Percentiles rank a stretch among this genome's conserved stretches.
phyloP scores from a whole-genome alignment of 2,329 filamentous ascomycete genomes.

The Emericellopsis atlantica region DNA sequence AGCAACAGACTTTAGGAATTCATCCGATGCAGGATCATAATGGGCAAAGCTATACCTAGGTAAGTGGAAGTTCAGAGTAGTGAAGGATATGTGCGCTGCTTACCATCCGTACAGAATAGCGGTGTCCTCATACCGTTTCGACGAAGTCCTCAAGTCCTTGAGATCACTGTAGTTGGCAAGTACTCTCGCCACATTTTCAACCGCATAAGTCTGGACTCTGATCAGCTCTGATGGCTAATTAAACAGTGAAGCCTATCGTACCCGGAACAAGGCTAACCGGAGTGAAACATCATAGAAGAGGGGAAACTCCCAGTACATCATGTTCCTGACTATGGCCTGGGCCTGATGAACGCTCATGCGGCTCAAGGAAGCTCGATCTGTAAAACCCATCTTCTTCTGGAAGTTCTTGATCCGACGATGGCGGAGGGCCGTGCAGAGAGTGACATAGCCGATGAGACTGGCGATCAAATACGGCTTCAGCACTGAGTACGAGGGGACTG shows the following conservation, averaged over 20 bases:
- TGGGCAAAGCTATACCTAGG: conserved; percentile 12
- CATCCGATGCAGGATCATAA: conserved; percentile 14
- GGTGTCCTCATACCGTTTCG: conserved; percentile 29
- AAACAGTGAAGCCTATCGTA: conserved; percentile 3
- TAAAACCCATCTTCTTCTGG: conserved; percentile 16
- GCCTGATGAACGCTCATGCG: conserved; percentile 30
- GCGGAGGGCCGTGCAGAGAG: conserved; percentile 21
- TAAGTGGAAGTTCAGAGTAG: background rate
- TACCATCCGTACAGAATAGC: conserved; percentile 22
- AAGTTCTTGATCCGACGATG: conserved; percentile 19
- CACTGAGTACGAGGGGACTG: background rate
- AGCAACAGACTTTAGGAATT: conserved; percentile 20
- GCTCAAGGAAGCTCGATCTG: conserved; percentile 20
- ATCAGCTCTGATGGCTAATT: background rate
- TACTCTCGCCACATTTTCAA: conserved; percentile 22
- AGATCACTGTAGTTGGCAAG: conserved; percentile 22
- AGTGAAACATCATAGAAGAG: conserved; percentile 21
- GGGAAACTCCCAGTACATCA: conserved; percentile 22
- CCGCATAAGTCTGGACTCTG: conserved; percentile 22
- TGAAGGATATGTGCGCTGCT: background rate
- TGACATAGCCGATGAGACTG: conserved; percentile 15
- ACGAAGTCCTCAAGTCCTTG: conserved; percentile 13
- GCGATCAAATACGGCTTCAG: conserved; percentile 6
- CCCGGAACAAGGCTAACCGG: conserved; percentile 27
- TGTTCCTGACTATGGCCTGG: conserved; percentile 25